Conservation (phyloP, 169 alveolate genomes). For the Pseudocohnilembus persalinus region DNA sequence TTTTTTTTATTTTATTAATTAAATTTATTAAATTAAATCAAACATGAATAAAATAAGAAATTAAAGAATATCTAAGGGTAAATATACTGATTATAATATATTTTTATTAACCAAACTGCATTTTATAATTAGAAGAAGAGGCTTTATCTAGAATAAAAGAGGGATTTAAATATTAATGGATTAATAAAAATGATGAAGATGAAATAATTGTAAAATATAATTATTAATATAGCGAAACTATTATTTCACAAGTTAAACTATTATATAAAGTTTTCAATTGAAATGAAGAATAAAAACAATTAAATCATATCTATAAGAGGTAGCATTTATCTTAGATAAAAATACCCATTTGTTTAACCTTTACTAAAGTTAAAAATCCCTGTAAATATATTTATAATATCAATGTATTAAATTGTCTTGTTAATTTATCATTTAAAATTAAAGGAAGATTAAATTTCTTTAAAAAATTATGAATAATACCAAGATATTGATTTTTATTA, state of each 20-base stretch:
- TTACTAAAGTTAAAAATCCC: constrained; percentile 1
- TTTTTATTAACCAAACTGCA: background rate
- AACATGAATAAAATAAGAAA: background rate
- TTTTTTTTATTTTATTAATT: too few species aligned
- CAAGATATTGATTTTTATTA: constrained; percentile 12
- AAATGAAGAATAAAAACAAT: too few species aligned
- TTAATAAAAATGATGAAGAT: background rate
- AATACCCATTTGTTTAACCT: constrained; percentile 24
- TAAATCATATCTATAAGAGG: background rate
- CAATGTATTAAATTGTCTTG: background rate
- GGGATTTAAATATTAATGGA: background rate
- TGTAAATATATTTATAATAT: background rate
- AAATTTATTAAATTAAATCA: too few species aligned
- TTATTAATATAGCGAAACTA: background rate
- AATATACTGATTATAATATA: background rate
- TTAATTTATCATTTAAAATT: background rate
- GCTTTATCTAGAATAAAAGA: background rate
- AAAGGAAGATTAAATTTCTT: background rate
- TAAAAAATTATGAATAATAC: constrained; percentile 8
- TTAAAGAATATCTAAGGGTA: background rate
- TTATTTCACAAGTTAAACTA: background rate
- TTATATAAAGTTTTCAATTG: background rate
- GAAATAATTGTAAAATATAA: background rate
- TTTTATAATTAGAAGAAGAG: background rate
- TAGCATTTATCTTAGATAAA: background rate